A percentile compares a stretch with the other conserved stretches of the same genome.
phyloP scores from a whole-genome alignment of 2,329 filamentous ascomycete genomes.

The Fusarium sp. region DNA sequence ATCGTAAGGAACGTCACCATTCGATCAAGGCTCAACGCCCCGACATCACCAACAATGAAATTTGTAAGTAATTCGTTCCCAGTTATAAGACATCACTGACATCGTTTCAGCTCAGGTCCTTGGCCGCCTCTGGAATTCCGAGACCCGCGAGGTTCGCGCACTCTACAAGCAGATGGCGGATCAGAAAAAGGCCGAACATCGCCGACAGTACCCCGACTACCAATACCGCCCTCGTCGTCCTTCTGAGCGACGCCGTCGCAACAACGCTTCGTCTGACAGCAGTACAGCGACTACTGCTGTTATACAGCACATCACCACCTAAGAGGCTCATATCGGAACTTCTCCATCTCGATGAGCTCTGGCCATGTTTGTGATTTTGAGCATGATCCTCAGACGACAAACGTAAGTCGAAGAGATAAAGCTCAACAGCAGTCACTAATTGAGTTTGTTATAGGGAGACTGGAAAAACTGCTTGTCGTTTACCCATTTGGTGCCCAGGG shows the following conservation, averaged over 20 bases:
- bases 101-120: constrained; percentile 49
- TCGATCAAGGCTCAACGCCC: constrained; percentile 48
- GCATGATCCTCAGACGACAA: background rate
- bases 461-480: background rate
- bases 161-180: constrained; percentile 47
- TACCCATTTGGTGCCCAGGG: background rate
- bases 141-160: constrained; percentile 43
- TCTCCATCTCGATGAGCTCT: background rate
- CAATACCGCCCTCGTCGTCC: constrained; percentile 48
- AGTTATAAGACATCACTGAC: background rate
- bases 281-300: background rate
- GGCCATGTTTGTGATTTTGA: background rate
- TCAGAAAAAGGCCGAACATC: constrained; percentile 44
- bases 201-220: constrained; percentile 49
- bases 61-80: constrained; percentile 48
- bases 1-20: constrained; percentile 52
- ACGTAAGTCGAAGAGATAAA: background rate
- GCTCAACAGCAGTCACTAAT: background rate
- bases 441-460: background rate
- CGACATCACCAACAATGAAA: constrained; percentile 53
- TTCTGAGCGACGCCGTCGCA: constrained; percentile 18
- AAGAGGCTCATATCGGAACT: background rate
- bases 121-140: constrained; percentile 50
- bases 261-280: background rate
- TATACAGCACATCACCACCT: background rate